phyloP scores from a whole-genome alignment of 1,139 yeast species.

The Nakaseomyces kungkrabaensis region DNA sequence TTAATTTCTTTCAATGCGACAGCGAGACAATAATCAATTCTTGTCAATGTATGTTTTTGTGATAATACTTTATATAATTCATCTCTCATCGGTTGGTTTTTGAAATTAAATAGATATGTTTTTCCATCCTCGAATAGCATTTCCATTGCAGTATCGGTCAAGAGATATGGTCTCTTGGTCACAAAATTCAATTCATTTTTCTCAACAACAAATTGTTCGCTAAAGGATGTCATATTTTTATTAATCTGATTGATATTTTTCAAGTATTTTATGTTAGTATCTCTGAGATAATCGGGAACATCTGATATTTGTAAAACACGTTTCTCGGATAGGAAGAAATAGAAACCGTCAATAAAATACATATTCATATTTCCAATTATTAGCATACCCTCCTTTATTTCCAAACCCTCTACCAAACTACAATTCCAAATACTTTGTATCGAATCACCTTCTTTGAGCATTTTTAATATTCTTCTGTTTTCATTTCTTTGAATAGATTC shows the following conservation, averaged over 20 bases:
- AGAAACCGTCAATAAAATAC: conserved; percentile 62
- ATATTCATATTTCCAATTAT: conserved; percentile 55
- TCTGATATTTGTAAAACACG: conserved; percentile 55
- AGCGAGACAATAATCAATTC: conserved; percentile 38
- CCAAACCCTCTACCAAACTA: conserved; percentile 62
- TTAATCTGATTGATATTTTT: conserved; percentile 24
- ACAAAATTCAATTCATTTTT: conserved; percentile 39
- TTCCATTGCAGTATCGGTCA: conserved; percentile 72
- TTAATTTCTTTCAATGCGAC: conserved; percentile 11
- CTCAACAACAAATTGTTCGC: conserved; percentile 22
- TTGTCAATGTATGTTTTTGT: conserved; percentile 34
- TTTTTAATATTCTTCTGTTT: conserved; percentile 61
- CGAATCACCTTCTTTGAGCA: conserved; percentile 60
- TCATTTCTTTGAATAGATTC: conserved; percentile 41
- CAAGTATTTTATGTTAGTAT: conserved; percentile 55
- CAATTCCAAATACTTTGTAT: conserved; percentile 66
- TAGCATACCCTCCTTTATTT: conserved; percentile 61
- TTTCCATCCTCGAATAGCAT: conserved; percentile 64
- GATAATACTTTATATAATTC: conserved; percentile 40
- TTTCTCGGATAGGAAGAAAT: conserved; percentile 43
- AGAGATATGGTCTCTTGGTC: conserved; percentile 61
- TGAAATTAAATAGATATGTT: conserved; percentile 38
- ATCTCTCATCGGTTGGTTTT: conserved; percentile 44
- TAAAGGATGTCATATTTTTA: conserved; percentile 42
- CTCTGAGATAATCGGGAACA: conserved; percentile 51